Evolutionary conservation across 2,329 filamentous ascomycete species (phyloP).

Genomic region (Didymella arachidicola): DNA sequence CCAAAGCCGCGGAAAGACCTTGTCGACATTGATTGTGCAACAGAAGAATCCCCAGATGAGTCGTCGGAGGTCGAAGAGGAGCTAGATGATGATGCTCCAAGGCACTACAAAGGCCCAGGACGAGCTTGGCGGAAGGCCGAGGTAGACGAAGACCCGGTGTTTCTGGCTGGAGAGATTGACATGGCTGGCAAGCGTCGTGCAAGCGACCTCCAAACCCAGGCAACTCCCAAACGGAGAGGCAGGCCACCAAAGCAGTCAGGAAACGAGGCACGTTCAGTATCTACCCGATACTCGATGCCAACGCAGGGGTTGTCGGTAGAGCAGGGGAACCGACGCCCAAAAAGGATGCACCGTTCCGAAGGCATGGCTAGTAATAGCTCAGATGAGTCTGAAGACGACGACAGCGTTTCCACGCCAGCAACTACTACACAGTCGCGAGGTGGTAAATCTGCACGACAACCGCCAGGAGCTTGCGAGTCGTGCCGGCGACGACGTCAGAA

Average conservation of each 20-base stretch:
- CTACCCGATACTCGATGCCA: not conserved
- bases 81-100: not conserved
- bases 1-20: not conserved
- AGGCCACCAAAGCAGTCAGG: not conserved
- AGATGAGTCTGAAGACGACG: constrained; percentile 7
- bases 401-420: not conserved
- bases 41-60: not conserved
- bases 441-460: constrained; percentile 1
- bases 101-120: constrained; percentile 7
- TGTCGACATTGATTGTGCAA: not conserved
- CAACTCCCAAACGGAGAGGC: not conserved
- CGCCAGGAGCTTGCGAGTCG: constrained; percentile 12
- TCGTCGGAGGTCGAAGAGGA: not conserved
- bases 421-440: not conserved
- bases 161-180: not conserved
- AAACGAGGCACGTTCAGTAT: not conserved
- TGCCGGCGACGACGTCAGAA: constrained; percentile 51
- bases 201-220: not conserved
- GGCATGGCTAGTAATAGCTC: constrained; percentile 5
- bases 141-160: not conserved
- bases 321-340: not conserved
- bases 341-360: constrained; percentile 3
- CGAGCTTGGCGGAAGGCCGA: constrained; percentile 3
- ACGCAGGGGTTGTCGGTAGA: not conserved
- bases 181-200: not conserved